Base-by-base conservation (phyloP, 345 rosid species). In the Ailanthus altissimus region DNA sequence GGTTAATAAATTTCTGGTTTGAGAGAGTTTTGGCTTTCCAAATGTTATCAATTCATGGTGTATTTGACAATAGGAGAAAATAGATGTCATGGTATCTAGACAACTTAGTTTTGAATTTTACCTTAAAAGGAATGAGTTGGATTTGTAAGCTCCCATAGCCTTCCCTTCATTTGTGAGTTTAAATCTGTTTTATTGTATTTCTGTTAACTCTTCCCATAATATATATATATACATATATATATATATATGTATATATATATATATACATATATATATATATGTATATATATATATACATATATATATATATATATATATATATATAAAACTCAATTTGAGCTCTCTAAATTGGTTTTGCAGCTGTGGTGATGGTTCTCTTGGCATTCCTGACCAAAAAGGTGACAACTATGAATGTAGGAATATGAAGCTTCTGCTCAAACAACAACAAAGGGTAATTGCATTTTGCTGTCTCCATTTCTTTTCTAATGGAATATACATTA, bases 371-470 rank as follows among this genome's bases (percentile, higher is more conserved):
- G 99, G 97, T 75, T 79, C 90, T 51, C 97, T 97, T 10, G 99
- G 99, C 26, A 88, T 86, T 69, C 99, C 99, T 78, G 85, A 79
- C 81, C 98, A 94, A 88, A 88, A 97, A 78, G 99, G 99, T 65
- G 99, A 97, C 82, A 97, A 97, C 68, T 97, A 97, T 72, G 99
- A 94, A 85, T 97, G 99, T 81, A 85, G 98, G 85, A 97, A 97
- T 75, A 97, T 97, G 99, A 97, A 97, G 87, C 90, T 97, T 81
- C 97, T 97, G 77, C 94, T 97, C 68, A 97, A 92, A 88, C 99
- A 97, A 84, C 99, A 97, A 65, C 98, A 94, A 80, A 88, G 97
- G 91, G 99, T 97, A 81, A 78, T 42, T 67, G 16, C 46, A 63
- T 50, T 80, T 51, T 2, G 12, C 50, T 36, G 28, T 59, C 45